Percentiles rank a stretch among this genome's conserved stretches.
Evolutionary conservation across 345 rosid genomes (phyloP).

Genomic region (Arabis hirsuta): DNA sequence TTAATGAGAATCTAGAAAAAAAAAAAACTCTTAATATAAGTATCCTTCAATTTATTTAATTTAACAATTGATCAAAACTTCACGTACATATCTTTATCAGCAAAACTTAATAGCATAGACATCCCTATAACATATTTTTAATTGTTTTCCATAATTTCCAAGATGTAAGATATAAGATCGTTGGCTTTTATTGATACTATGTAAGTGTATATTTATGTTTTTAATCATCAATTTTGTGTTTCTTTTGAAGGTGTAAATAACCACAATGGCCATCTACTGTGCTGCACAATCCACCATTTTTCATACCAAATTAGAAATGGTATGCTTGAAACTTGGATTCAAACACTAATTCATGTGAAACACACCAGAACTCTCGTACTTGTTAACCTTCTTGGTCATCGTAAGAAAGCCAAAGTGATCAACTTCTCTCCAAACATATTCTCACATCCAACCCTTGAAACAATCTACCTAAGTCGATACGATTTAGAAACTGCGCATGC

Average conservation of each 20-base stretch:
- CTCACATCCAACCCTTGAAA: constrained; percentile 1
- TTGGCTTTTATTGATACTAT: background rate
- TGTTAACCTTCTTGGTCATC: background rate
- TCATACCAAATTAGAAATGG: background rate
- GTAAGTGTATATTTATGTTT: background rate
- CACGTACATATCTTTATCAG: no score
- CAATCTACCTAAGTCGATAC: background rate
- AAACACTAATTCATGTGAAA: background rate
- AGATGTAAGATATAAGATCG: background rate
- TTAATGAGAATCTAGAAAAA: no score
- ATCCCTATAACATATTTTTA: background rate
- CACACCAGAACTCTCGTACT: background rate
- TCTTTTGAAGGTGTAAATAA: background rate
- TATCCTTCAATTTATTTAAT: background rate
- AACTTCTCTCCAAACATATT: background rate
- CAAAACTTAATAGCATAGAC: no score
- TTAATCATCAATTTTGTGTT: background rate
- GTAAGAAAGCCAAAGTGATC: background rate
- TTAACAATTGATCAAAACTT: background rate
- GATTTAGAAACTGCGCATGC: constrained; percentile 5
- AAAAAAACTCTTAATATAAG: background rate
- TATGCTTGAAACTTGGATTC: constrained; percentile 7
- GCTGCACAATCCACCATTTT: background rate
- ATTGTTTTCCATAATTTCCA: background rate
- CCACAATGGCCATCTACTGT: background rate